Evolutionary conservation across 1,284 basidiomycete genomes (phyloP), one percentile per base, ranked within the genome.

Genomic region (Fomitopsis palustris): DNA sequence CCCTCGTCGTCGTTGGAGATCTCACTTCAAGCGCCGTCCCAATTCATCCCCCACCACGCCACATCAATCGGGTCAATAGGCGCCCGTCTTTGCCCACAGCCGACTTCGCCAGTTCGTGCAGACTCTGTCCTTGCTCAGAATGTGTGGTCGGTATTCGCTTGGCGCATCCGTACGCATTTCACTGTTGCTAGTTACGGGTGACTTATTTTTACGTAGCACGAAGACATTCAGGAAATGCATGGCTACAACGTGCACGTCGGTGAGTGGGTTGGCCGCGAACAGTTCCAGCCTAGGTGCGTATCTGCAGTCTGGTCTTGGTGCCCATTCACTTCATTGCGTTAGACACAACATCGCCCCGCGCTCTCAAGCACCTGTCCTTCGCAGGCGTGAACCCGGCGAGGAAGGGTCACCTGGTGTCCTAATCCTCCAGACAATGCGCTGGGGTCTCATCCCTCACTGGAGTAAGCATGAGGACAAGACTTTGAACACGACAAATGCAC

Each of bases 391-490:
- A 54, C 37, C 54, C 31, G 43, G 52, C 14, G 53, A 53, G 19
- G 55, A 58, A 9, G 25, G 10, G 17, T 37, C 54, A 29, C 31
- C 61, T 7, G 61, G 53, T 16, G 55, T 23, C 27, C 65, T 82
- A 27, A 70, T 85, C 12, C 68, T 90, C 64, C 87, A 90, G 33
- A 84, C 86, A 4, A 93, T 93, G 94, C 88, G 88, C 69, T 98
- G 95, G 95, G 95, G 95, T 0, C 79, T 98, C 2, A 83, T 95
- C 1, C 93, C 93, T 0, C 87, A 92, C 68, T 96, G 89, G 83
- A 87, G 83, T 67, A 94, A 93, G 69, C 82, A 87, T 42, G 84
- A 88, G 56, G 83, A 88, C 61, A 83, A 82, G 55, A 77, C 78
- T 0, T 73, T 94, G 58, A 92, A 84, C 66, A 96, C 95, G 0